phyloP scores from a whole-genome alignment of 169 alveolate genomes.

The Eimeria tenella region DNA sequence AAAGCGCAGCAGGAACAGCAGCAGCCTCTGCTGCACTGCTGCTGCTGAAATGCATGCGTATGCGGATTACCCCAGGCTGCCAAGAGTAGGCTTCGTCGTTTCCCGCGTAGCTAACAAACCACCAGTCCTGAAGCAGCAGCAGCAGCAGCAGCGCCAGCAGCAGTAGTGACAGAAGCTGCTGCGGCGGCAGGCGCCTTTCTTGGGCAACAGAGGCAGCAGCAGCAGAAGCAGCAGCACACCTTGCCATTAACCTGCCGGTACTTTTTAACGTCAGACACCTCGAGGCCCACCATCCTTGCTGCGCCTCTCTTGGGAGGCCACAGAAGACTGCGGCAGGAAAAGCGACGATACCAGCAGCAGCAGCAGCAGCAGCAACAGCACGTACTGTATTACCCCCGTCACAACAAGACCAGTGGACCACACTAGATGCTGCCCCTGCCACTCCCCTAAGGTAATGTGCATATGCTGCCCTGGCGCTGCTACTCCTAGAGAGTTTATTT shows the following conservation, averaged over 20 bases:
- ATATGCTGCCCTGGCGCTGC: too few relatives aligned
- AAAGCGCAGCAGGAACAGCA: not conserved
- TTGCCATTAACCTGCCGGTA: slow-evolving; percentile 56
- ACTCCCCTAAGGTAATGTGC: too few relatives aligned
- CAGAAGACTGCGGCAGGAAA: slow-evolving; percentile 54
- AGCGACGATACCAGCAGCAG: slow-evolving; percentile 22
- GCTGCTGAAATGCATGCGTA: not conserved
- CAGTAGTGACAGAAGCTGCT: not conserved
- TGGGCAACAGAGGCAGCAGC: not conserved
- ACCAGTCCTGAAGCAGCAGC: slow-evolving; percentile 67
- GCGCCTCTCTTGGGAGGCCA: not conserved
- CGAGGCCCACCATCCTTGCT: slow-evolving; percentile 49
- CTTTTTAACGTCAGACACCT: slow-evolving; percentile 55
- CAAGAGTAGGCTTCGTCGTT: slow-evolving; percentile 60
- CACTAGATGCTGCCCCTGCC: too few relatives aligned
- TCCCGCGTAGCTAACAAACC: slow-evolving; percentile 66
- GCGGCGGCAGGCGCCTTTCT: not conserved
- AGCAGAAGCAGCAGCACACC: not conserved
- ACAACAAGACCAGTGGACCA: not conserved
- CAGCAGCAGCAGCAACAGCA: not conserved
- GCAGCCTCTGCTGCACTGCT: not conserved
- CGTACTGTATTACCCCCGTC: not conserved
- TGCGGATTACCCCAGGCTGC: slow-evolving; percentile 66
- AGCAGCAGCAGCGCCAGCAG: slow-evolving; percentile 9
- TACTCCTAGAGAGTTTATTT: too few relatives aligned